Conservation (phyloP, 73 alveolate genomes). For the Stentor roeselii region DNA sequence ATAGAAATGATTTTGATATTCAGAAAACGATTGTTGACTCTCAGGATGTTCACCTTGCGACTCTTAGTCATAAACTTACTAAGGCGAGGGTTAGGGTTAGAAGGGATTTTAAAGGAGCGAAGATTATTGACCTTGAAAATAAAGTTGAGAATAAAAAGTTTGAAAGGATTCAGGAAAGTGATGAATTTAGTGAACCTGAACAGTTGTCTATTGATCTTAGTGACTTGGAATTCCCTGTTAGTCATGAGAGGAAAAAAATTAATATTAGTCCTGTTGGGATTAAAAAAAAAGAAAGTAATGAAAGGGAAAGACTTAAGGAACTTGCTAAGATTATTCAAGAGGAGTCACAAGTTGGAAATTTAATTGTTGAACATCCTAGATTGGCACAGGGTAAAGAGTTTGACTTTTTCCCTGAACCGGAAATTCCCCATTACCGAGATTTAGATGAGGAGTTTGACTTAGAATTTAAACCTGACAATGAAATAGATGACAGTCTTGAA, state of each 20-base stretch:
- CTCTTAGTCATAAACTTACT: neutral
- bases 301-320: neutral
- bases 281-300: too few relatives aligned
- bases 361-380: neutral
- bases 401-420: neutral
- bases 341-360: neutral
- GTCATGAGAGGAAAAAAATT: too few relatives aligned
- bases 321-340: neutral
- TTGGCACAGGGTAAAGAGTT: neutral
- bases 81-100: slow-evolving; percentile 12
- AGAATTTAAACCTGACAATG: neutral
- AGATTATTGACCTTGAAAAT: slow-evolving; percentile 3
- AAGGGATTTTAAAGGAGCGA: slow-evolving; percentile 17
- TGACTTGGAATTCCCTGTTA: neutral
- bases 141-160: neutral
- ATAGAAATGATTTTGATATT: slow-evolving; percentile 12
- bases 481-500: neutral
- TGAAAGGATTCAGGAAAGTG: neutral
- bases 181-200: slow-evolving; percentile 14
- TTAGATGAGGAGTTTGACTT: neutral
- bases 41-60: slow-evolving; percentile 21
- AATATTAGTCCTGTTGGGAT: neutral
- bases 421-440: neutral
- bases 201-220: neutral
- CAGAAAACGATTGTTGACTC: slow-evolving; percentile 7